Evolutionary conservation across 2,329 filamentous ascomycete genomes (phyloP), one percentile per base, ranked within the genome.

Genomic region (Ascochyta clinopodiicola): DNA sequence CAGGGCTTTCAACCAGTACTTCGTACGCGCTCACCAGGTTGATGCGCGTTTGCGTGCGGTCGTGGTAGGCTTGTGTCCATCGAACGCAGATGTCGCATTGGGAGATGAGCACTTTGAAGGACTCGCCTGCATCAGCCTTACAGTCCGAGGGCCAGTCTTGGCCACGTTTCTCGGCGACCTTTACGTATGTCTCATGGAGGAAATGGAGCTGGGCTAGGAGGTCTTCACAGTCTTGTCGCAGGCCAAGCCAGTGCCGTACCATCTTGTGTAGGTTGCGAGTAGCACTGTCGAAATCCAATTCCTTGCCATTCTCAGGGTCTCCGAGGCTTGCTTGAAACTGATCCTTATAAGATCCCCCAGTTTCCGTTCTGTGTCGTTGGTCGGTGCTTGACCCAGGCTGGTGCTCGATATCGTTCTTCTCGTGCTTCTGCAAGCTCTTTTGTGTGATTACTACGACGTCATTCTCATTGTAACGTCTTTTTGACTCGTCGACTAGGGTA

Each of bases 31-130:
- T 45, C 48, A 70, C 66, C 4, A 69, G 52, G 27, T 65, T 61
- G 36, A 69, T 69, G 22, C 60, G 59, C 9, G 61, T 53, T n/a
- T 63, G 59, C 0, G 62, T 69, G 13, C 66, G 50, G 4, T 66
- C 63, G 7, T 57, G 55, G 39, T 69, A 67, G 2, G 60, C 50
- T 10, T 40, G 34, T 2, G 64, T 64, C 65, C 63, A 67, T 17
- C 64, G 53, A 7, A 50, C 44, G 21, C 53, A 62, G 10, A 61
- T 66, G 21, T 69, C 62, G 24, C 54, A 62, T 36, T 61, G 57
- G 3, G 59, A 62, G 27, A 53, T 57, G 4, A 67, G 51, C 27
- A 54, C 60, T 8, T 63, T 61, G 13, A 66, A 59, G 1, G 59
- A 59, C 34, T 67, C 63, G n/a, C 42, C 44, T 37, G 57, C 60